phyloP scores from a whole-genome alignment of 2,329 filamentous ascomycete genomes.

The Cytospora schulzeri region DNA sequence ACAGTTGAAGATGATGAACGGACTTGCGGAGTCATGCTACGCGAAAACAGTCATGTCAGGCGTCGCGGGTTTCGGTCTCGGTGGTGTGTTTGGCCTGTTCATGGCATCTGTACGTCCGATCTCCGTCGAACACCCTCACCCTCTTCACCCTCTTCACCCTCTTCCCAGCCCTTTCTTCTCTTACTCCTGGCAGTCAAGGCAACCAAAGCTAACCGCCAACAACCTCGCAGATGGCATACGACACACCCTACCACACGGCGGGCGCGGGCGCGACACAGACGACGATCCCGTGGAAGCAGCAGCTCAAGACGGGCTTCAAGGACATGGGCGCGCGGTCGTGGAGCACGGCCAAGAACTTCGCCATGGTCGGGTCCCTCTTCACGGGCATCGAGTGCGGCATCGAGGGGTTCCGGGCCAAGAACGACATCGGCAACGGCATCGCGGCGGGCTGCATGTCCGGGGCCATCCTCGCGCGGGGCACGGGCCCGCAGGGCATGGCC shows the following conservation, averaged over 20 bases:
- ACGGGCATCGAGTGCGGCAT: constrained; percentile 93
- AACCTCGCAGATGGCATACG: constrained; percentile 84
- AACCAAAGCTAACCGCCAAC: constrained; percentile 10
- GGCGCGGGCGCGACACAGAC: constrained; percentile 37
- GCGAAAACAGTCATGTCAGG: constrained; percentile 88
- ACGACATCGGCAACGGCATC: constrained; percentile 87
- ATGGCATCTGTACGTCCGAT: constrained; percentile 80
- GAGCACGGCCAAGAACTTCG: constrained; percentile 91
- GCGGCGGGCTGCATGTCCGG: constrained; percentile 89
- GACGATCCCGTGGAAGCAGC: constrained; percentile 75
- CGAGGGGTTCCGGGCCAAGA: constrained; percentile 89
- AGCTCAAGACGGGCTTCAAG: constrained; percentile 83
- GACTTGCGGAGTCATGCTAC: constrained; percentile 93
- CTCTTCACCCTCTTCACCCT: constrained; percentile 9
- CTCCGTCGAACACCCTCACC: no score
- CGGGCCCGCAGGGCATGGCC: constrained; percentile 84
- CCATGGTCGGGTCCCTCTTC: constrained; percentile 88
- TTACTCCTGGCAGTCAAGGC: background rate
- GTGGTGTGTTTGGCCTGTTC: constrained; percentile 93
- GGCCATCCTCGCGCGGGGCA: constrained; percentile 81
- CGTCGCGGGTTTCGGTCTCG: constrained; percentile 91
- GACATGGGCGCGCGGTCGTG: constrained; percentile 89
- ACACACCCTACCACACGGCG: constrained; percentile 74
- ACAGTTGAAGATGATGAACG: constrained; percentile 22
- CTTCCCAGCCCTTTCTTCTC: background rate